Evolutionary conservation across 2,329 filamentous ascomycete species (phyloP).

Genomic region (Fusarium sororula): DNA sequence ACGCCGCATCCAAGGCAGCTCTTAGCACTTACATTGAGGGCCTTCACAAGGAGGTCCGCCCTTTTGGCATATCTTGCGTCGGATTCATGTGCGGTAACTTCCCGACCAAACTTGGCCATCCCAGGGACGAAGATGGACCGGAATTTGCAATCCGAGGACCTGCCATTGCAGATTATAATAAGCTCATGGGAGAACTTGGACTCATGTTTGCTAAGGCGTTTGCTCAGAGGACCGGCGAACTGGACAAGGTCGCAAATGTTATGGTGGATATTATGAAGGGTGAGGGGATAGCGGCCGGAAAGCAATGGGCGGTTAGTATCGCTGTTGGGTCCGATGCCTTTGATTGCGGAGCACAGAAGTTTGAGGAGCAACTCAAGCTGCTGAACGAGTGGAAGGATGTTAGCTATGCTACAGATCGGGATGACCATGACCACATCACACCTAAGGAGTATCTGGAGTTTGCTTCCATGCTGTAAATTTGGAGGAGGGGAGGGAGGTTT

Average conservation of each 20-base stretch:
- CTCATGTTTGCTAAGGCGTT: background rate
- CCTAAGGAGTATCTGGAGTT: background rate
- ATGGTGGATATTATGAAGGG: background rate
- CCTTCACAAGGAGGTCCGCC: background rate
- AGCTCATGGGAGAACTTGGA: background rate
- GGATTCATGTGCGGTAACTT: background rate
- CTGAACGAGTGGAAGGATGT: background rate
- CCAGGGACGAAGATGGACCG: background rate
- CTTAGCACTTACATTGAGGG: background rate
- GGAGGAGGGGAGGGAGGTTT: rapidly evolving
- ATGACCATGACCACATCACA: background rate
- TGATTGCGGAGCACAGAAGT: background rate
- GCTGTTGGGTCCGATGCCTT: background rate
- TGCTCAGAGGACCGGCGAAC: background rate
- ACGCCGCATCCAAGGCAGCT: background rate
- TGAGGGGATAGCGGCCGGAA: background rate
- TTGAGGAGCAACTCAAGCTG: background rate
- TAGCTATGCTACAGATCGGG: background rate
- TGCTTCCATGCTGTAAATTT: background rate
- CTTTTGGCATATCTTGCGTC: background rate
- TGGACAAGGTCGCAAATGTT: background rate
- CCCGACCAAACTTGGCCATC: background rate
- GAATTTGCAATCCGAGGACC: background rate
- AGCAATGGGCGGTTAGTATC: background rate
- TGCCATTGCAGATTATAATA: background rate